A percentile compares a stretch with the other conserved stretches of the same genome.
phyloP scores from a whole-genome alignment of 1,139 yeast species.

The Hanseniaspora sp. region DNA sequence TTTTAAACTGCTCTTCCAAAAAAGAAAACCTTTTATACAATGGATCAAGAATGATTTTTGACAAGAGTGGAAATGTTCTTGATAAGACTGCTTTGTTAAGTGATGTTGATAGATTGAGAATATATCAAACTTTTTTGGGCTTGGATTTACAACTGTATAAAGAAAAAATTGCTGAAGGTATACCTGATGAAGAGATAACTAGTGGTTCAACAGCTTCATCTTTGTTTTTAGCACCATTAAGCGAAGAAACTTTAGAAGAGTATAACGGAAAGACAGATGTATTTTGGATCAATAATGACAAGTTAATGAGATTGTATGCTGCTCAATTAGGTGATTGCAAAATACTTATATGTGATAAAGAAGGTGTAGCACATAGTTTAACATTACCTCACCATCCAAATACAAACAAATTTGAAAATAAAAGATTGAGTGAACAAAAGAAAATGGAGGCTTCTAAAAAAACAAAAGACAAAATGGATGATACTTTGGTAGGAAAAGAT shows the following conservation, averaged over 20 bases:
- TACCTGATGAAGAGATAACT: conserved; percentile 25
- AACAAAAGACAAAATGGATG: conserved; percentile 31
- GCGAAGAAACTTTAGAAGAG: conserved; percentile 27
- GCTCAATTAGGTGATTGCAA: conserved; percentile 95
- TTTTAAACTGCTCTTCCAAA: conserved; percentile 32
- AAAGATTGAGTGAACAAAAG: conserved; percentile 44
- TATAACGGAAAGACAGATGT: conserved; percentile 31
- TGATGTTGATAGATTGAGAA: conserved; percentile 34
- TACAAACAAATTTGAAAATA: conserved; percentile 57
- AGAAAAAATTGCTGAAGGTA: conserved; percentile 24
- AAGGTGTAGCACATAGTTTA: conserved; percentile 68
- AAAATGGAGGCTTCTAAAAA: neutral
- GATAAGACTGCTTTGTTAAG: conserved; percentile 28
- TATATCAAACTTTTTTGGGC: conserved; percentile 51
- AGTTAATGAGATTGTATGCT: conserved; percentile 59
- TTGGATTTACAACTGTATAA: conserved; percentile 42
- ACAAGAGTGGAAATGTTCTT: conserved; percentile 29
- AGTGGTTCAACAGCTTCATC: conserved; percentile 84
- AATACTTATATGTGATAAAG: conserved; percentile 65
- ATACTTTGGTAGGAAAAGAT: conserved; percentile 53
- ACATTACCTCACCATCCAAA: conserved; percentile 82
- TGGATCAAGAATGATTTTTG: conserved; percentile 32
- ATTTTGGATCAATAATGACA: conserved; percentile 56
- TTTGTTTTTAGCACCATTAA: conserved; percentile 39
- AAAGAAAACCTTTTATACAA: conserved; percentile 38